Conservation (phyloP, 2,329 filamentous ascomycete genomes). For the Myriosclerotinia scirpicola region DNA sequence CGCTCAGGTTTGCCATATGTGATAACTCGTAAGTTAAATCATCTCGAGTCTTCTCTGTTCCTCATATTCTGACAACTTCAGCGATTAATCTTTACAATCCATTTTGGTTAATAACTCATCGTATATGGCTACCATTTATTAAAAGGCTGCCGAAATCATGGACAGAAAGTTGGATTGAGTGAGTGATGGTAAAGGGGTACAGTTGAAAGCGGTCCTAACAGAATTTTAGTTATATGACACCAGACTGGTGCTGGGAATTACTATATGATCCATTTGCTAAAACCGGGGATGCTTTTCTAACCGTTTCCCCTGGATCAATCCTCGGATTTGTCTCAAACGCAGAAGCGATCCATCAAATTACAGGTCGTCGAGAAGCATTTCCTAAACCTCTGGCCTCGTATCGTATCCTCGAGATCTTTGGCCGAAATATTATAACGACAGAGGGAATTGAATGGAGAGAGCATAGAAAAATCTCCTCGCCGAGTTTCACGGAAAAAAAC, state of each 20-base stretch:
- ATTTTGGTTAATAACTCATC: slow-evolving; percentile 56
- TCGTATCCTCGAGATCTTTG: slow-evolving; percentile 61
- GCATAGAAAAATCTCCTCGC: slow-evolving; percentile 70
- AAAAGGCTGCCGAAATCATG: slow-evolving; percentile 53
- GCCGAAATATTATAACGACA: slow-evolving; percentile 68
- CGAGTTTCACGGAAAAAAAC: slow-evolving; percentile 76
- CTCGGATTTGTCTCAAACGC: slow-evolving; percentile 52
- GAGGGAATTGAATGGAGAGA: slow-evolving; percentile 70
- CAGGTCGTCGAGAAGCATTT: slow-evolving; percentile 66
- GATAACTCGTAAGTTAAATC: slow-evolving; percentile 50
- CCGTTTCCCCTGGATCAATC: slow-evolving; percentile 58
- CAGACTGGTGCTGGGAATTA: slow-evolving; percentile 59
- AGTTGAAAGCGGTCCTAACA: not conserved
- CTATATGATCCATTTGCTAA: slow-evolving; percentile 58
- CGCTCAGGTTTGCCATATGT: slow-evolving; percentile 54
- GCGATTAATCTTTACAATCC: slow-evolving; percentile 52
- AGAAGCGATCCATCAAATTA: slow-evolving; percentile 61
- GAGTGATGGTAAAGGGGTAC: slow-evolving; percentile 38
- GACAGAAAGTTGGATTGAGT: slow-evolving; percentile 62
- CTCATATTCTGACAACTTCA: slow-evolving; percentile 34
- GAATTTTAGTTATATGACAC: slow-evolving; percentile 50
- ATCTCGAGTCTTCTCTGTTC: not conserved
- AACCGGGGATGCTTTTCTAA: slow-evolving; percentile 62
- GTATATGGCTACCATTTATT: slow-evolving; percentile 57
- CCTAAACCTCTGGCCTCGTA: slow-evolving; percentile 66